A percentile compares a stretch with the other conserved stretches of the same genome.
Conservation (phyloP, 805 yeast genomes). For the Yarrowia sp. region DNA sequence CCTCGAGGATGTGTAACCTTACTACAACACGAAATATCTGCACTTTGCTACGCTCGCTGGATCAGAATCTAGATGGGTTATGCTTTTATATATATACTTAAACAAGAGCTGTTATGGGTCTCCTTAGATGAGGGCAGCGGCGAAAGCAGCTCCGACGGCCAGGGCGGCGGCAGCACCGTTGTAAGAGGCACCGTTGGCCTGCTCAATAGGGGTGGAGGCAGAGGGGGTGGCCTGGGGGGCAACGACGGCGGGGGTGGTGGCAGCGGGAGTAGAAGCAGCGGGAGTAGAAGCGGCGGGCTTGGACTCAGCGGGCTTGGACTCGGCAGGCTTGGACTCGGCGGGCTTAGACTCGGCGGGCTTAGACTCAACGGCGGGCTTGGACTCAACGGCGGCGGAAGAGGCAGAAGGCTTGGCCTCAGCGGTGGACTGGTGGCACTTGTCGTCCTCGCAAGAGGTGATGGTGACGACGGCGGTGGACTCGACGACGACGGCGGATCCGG, state of each 20-base stretch:
- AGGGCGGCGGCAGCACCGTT: slow-evolving; percentile 38
- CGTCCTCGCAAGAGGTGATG: slow-evolving; percentile 35
- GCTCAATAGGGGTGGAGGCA: slow-evolving; percentile 16
- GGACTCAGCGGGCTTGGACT: slow-evolving; percentile 18
- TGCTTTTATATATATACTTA: slow-evolving; percentile 34
- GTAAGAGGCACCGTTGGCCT: slow-evolving; percentile 39
- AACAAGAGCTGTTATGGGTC: slow-evolving; percentile 16
- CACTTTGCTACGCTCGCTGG: not conserved
- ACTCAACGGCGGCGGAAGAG: slow-evolving; percentile 12
- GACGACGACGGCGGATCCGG: slow-evolving; percentile 19
- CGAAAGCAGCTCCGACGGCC: slow-evolving; percentile 37
- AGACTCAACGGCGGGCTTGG: slow-evolving; percentile 23
- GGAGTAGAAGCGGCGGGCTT: slow-evolving; percentile 15
- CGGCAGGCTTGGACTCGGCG: slow-evolving; percentile 3
- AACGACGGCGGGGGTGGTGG: no score
- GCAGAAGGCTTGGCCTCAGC: slow-evolving; percentile 17
- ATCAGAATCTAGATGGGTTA: slow-evolving; percentile 32
- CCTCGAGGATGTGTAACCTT: not conserved
- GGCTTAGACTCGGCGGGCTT: slow-evolving; percentile 5
- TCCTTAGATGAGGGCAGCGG: slow-evolving; percentile 39
- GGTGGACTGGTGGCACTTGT: slow-evolving; percentile 36
- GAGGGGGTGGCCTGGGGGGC: slow-evolving; percentile 31
- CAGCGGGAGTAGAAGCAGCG: slow-evolving; percentile 5
- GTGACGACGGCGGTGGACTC: slow-evolving; percentile 29
- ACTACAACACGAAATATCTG: not conserved